Base-by-base conservation (phyloP, 2,329 filamentous ascomycete genomes). In the Ceratocystis diversiconidia region DNA sequence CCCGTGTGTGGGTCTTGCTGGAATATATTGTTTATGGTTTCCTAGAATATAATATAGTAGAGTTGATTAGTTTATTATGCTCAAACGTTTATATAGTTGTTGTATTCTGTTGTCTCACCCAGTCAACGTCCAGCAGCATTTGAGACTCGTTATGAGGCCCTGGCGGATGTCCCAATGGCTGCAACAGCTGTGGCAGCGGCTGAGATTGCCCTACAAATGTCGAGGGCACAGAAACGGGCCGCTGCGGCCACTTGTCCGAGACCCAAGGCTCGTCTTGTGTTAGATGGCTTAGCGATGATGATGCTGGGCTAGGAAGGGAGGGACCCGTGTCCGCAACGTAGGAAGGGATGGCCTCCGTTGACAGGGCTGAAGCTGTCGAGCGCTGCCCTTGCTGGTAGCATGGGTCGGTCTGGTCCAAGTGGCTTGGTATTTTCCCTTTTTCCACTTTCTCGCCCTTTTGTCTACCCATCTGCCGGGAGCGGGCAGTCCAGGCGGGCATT, bases 1-100 rank as follows among this genome's bases (percentile, higher is more conserved):
- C 75, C 75, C 7, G 75, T 77, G 62, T 72, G 73, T 3, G 75
- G 75, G 61, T 77, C 74, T 44, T 71, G 71, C 7, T 73, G 75
- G 68, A 77, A 77, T 2, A 77, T 71, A 6, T 71, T 67, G 66
- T 74, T 74, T 68, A 77, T 72, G 25, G 73, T 71, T 28, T 76
- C 74, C 75, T 76, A 25, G 4, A 25, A 36, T 19, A 19, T 41
- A 17, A 41, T 22, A 19, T 41, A 7, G 30, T 64, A 25, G 12
- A 12, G 1, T 5, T 46, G 32, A 12, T 36, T 6, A 46, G 28
- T 28, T 57, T 55, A 1, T 41, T n/a, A 10, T 32, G 12, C n/a
- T 3, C 8, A 3, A 55, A 50, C 30, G 12, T 32, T 8, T 0
- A 32, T 12, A 46, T n/a, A 10, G 15, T 5, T 28, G 25, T 7